These are phyloP conservation scores for Claviceps quebecensis DNA, from an alignment of 2,329 filamentous ascomycete genomes.

Conservation along the genomic window DNA sequence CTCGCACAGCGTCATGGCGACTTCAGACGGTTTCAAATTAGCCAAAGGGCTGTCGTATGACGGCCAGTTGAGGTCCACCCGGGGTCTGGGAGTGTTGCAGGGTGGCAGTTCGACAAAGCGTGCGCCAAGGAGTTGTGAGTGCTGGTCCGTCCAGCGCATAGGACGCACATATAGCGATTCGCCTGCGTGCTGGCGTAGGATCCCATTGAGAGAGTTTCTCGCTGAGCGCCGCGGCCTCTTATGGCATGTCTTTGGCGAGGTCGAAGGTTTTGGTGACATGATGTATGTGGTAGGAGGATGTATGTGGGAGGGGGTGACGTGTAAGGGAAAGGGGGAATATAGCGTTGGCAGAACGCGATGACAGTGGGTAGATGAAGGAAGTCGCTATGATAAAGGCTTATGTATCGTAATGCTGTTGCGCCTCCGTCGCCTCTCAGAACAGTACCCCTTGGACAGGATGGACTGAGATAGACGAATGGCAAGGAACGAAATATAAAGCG, in stretches of 20 bases:
- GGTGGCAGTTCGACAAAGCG: slow-evolving; percentile 29
- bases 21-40: slow-evolving; percentile 24
- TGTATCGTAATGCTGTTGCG: no score
- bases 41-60: slow-evolving; percentile 18
- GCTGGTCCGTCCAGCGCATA: slow-evolving; percentile 41
- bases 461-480: no score
- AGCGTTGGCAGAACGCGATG: no score
- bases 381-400: no score
- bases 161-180: slow-evolving; percentile 36
- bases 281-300: no score
- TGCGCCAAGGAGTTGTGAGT: slow-evolving; percentile 32
- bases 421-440: no score
- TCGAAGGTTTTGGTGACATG: not conserved
- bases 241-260: not conserved
- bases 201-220: slow-evolving; percentile 36
- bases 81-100: slow-evolving; percentile 27
- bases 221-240: slow-evolving; percentile 19
- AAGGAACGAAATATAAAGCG: no score
- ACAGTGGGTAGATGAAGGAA: no score
- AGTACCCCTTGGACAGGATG: no score
- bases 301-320: no score
- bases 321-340: no score
- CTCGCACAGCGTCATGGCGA: slow-evolving; percentile 27
- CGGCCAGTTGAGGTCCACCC: slow-evolving; percentile 16
- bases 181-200: slow-evolving; percentile 34